These are phyloP conservation scores for Alectoria sarmentosa DNA, from an alignment of 495 filamentous ascomycete genomes.

Conservation along the genomic window DNA sequence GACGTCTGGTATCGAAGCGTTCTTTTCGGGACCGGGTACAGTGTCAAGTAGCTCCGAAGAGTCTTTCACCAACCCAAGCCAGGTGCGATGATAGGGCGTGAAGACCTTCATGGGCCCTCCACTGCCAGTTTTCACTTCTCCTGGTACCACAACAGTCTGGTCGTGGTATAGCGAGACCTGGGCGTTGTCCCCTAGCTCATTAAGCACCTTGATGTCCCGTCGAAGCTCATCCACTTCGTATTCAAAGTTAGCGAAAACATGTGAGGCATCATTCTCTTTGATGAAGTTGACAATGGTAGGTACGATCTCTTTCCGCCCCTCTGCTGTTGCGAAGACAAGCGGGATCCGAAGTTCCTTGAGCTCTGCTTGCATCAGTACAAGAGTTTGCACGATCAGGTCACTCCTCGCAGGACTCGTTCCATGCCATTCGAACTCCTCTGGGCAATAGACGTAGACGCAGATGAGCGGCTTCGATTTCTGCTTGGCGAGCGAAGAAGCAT, in stretches of 20 bases:
- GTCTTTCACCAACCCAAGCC: constrained; percentile 32
- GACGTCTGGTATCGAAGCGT: constrained; percentile 25
- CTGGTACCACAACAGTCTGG: constrained; percentile 37
- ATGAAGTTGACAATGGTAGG: constrained; percentile 33
- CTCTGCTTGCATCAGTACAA: constrained; percentile 35
- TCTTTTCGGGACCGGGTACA: constrained; percentile 29
- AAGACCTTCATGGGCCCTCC: constrained; percentile 41
- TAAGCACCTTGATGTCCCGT: constrained; percentile 34
- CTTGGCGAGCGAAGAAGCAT: constrained; percentile 31
- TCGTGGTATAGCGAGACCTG: constrained; percentile 32
- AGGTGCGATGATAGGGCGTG: constrained; percentile 36
- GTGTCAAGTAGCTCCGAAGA: constrained; percentile 32
- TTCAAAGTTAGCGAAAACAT: constrained; percentile 64
- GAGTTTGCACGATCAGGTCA: constrained; percentile 38
- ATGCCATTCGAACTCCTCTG: constrained; percentile 36
- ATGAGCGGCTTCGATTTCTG: constrained; percentile 31
- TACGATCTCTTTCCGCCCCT: constrained; percentile 32
- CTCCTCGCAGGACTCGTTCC: constrained; percentile 36
- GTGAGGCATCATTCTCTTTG: constrained; percentile 35
- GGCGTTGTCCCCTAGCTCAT: constrained; percentile 26
- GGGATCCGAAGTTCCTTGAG: constrained; percentile 36
- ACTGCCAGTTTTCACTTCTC: constrained; percentile 28
- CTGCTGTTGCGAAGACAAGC: constrained; percentile 30
- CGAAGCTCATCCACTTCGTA: constrained; percentile 75
- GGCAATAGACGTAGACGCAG: constrained; percentile 34